phyloP scores from a whole-genome alignment of 176 grass and related monocot species.

The Oryza meyeriana region DNA sequence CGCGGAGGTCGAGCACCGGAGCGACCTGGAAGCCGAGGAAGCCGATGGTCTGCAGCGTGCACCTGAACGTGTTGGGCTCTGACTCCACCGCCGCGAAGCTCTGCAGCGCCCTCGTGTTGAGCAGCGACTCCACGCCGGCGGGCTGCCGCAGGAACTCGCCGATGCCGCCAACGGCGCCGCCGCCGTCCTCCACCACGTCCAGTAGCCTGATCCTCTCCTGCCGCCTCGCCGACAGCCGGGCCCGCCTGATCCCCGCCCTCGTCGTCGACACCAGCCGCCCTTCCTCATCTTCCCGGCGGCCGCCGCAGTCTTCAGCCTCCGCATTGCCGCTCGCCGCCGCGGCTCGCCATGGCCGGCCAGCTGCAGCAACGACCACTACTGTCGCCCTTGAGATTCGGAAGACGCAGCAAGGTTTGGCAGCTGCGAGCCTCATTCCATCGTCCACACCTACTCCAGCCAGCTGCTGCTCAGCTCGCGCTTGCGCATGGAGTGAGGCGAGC shows the following conservation, averaged over 20 bases:
- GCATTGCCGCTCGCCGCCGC: neutral
- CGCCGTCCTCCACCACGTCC: conserved; percentile 22
- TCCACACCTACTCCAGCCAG: neutral
- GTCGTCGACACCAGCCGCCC: neutral
- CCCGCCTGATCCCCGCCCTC: neutral
- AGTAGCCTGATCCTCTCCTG: conserved; percentile 42
- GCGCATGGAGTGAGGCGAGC: neutral
- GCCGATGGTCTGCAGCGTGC: conserved; percentile 65
- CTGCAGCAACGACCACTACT: neutral
- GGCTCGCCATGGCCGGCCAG: conserved; percentile 24
- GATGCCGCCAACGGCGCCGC: conserved; percentile 14
- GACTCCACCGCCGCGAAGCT: conserved; percentile 44
- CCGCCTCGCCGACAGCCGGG: conserved; percentile 40
- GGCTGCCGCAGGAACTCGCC: conserved; percentile 66
- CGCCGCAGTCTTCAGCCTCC: neutral
- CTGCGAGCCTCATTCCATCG: conserved; percentile 43
- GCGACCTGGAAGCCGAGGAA: conserved; percentile 73
- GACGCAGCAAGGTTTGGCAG: neutral
- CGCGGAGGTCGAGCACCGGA: conserved; percentile 70
- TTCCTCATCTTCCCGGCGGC: neutral
- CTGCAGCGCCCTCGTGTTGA: conserved; percentile 76
- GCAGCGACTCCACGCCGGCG: conserved; percentile 65
- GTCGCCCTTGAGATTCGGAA: neutral
- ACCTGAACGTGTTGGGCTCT: conserved; percentile 39
- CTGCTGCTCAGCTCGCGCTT: conserved; percentile 21